Base-by-base conservation (phyloP, 2,329 filamentous ascomycete species). In the Seiridium cupressi region DNA sequence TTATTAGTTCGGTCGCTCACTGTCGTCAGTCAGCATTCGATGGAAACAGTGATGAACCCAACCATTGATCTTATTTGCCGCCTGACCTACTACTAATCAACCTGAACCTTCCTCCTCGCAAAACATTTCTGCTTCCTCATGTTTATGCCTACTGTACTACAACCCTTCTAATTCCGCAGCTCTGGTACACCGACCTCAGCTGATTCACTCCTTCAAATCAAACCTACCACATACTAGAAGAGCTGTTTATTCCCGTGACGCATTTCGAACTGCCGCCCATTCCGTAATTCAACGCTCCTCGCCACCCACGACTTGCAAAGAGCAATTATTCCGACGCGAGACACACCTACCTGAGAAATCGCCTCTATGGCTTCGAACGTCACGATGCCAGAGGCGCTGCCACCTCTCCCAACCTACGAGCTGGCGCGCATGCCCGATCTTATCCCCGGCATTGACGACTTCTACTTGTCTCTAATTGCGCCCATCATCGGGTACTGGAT, bases 401-500 rank as follows among this genome's bases (percentile, higher is more conserved):
- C 94, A 67, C 91, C 93, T 57, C 87, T 98, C 49, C 94, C 95
- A 54, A 77, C 84, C n/a, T 97, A 96, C 79, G 87, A 86, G 32
- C 79, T 95, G 60, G 81, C 81, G 64, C 87, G 88, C 7, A 86
- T 89, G 51, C 83, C 87, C 63, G 86, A 92, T 60, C 81, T 97
- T 59, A 74, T 97, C 61, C 79, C 91, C 47, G 90, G 89, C 76
- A 83, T 96, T 18, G 87, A 93, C 61, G 95, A 99, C 77, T 89
- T 90, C 70, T 87, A 90, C 75, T 79, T 97, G 35, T 86, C 90
- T 51, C 81, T 96, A 61, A 74, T 93, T 51, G 79, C 90, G 11
- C 93, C 93, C 36, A 84, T 97, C 62, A 73, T 92, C 68, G 90
- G 89, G 60, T 99, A 99, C 83, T 99, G 95, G 95, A 77, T 79